Conservation (phyloP, 2,329 filamentous ascomycete species). For the Xylariaceae sp. region DNA sequence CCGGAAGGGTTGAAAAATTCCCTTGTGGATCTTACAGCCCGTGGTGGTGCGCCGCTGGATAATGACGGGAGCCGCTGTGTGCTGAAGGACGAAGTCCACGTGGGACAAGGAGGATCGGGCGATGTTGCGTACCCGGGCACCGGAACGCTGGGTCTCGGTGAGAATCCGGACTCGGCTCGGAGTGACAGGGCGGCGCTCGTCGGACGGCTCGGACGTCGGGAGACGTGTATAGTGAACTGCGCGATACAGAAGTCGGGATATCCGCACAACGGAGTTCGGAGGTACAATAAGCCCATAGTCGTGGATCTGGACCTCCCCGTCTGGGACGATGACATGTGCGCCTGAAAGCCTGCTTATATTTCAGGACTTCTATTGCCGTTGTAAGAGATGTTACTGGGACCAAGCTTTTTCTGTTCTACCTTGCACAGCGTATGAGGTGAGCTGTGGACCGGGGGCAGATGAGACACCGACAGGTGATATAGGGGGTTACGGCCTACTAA, state of each 20-base stretch:
- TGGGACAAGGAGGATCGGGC: neutral
- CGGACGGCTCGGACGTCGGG: conserved; percentile 45
- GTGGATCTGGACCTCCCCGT: conserved; percentile 71
- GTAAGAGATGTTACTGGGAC: neutral
- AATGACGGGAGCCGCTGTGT: conserved; percentile 38
- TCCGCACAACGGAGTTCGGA: conserved; percentile 56
- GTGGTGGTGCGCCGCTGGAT: conserved; percentile 38
- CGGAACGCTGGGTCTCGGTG: conserved; percentile 38
- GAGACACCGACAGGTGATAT: neutral
- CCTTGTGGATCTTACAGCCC: conserved; percentile 54
- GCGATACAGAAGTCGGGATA: conserved; percentile 65
- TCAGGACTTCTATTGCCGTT: neutral
- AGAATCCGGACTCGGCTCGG: conserved; percentile 37
- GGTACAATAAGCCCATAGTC: conserved; percentile 75
- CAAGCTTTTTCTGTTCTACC: neutral
- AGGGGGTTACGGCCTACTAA: neutral
- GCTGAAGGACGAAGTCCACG: neutral
- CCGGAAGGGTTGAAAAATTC: conserved; percentile 52
- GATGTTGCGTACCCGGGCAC: conserved; percentile 16
- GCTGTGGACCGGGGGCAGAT: neutral
- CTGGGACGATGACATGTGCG: conserved; percentile 34
- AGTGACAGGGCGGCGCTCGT: conserved; percentile 39
- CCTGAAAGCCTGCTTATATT: neutral
- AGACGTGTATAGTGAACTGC: conserved; percentile 78
- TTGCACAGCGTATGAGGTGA: neutral